phyloP scores from a whole-genome alignment of 176 grass and related monocot species.

The Phyllostachys edulis region DNA sequence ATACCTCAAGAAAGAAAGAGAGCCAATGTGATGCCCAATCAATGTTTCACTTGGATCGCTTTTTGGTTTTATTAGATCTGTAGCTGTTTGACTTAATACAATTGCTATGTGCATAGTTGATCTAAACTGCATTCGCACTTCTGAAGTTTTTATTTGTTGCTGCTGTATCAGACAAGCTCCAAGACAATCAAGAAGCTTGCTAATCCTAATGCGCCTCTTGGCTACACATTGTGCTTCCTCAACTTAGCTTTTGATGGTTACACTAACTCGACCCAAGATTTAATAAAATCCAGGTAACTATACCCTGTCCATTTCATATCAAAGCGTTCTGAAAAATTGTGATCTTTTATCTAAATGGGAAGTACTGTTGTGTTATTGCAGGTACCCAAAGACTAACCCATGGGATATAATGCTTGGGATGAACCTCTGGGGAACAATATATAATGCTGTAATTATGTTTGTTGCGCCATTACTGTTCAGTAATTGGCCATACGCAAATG shows the following conservation, averaged over 20 bases:
- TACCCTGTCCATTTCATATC: background rate
- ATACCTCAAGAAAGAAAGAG: background rate
- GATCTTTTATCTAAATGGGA: background rate
- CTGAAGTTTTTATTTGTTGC: constrained; percentile 26
- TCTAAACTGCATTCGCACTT: background rate
- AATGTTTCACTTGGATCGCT: background rate
- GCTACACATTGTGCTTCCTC: constrained; percentile 91
- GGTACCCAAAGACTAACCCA: constrained; percentile 85
- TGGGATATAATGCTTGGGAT: constrained; percentile 99
- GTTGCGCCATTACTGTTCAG: constrained; percentile 52
- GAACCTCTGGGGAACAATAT: constrained; percentile 97
- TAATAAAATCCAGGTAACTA: constrained; percentile 82
- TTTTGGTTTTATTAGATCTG: background rate
- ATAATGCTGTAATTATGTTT: constrained; percentile 89
- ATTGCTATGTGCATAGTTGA: background rate
- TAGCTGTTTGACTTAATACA: background rate
- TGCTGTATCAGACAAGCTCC: constrained; percentile 76
- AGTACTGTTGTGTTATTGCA: constrained; percentile 28
- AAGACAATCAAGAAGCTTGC: constrained; percentile 98
- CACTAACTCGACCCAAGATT: constrained; percentile 97
- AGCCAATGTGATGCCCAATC: background rate
- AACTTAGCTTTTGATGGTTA: constrained; percentile 99
- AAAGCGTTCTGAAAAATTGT: background rate
- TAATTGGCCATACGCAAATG: constrained; percentile 80
- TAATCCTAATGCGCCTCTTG: constrained; percentile 93